A percentile compares a stretch with the other conserved stretches of the same genome.
Conservation (phyloP, 1,139 yeast genomes). For the Diutina rugosa region DNA sequence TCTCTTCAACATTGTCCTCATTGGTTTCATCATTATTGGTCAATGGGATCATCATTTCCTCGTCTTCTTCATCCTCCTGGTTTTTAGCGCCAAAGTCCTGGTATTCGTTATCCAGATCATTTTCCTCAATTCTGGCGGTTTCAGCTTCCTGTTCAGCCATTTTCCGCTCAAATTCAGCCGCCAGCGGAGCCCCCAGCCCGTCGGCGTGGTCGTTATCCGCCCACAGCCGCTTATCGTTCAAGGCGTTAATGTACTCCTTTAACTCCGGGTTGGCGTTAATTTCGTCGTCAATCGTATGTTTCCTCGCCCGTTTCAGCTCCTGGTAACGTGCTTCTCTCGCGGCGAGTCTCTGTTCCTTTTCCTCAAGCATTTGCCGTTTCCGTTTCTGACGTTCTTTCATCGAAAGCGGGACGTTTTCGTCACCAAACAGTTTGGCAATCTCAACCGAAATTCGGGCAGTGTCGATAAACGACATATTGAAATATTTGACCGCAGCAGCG, state of each 20-base stretch:
- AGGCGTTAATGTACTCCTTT: constrained; percentile 69
- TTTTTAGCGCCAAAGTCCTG: constrained; percentile 27
- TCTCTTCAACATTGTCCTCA: constrained; percentile 4
- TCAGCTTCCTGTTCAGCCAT: constrained; percentile 15
- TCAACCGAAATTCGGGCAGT: constrained; percentile 72
- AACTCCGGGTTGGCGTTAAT: constrained; percentile 55
- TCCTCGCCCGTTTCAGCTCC: constrained; percentile 11
- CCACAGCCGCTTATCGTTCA: constrained; percentile 64
- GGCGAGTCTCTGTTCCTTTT: constrained; percentile 39
- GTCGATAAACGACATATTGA: constrained; percentile 68
- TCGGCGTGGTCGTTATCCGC: constrained; percentile 57
- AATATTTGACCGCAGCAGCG: constrained; percentile 60
- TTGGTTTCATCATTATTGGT: neutral
- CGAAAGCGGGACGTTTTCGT: constrained; percentile 67
- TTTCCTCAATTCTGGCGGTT: constrained; percentile 22
- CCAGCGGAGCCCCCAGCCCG: constrained; percentile 32
- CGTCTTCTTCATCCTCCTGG: constrained; percentile 9
- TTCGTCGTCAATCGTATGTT: constrained; percentile 37
- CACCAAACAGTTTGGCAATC: constrained; percentile 75
- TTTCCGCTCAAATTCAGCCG: constrained; percentile 27
- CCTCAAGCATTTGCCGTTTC: constrained; percentile 38
- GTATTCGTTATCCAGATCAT: constrained; percentile 58
- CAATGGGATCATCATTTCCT: constrained; percentile 8
- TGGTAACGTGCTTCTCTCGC: constrained; percentile 21
- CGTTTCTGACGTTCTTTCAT: constrained; percentile 50